Evolutionary conservation across 2,329 filamentous ascomycete species (phyloP), one percentile per base, ranked within the genome.

Genomic region (Aspergillus hiratsukae): DNA sequence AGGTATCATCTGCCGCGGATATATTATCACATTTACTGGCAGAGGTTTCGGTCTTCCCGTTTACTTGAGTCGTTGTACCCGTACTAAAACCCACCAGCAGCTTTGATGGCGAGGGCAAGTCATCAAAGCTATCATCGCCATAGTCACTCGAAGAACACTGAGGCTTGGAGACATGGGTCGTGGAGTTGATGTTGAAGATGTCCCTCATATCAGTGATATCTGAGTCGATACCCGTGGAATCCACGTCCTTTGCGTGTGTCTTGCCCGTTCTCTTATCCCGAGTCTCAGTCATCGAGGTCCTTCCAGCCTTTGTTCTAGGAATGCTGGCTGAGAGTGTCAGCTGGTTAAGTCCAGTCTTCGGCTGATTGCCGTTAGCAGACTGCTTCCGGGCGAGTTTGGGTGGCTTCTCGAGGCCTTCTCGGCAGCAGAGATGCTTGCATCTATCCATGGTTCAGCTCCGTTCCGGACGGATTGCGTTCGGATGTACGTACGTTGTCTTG

Each of bases 371-470:
- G 4, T 51, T 50, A 9, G 40, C 17, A 21, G 54, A 25, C 35
- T 61, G 61, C 56, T 64, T 72, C 49, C 68, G 71, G 40, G 52
- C 65, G 17, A 74, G 57, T 68, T 79, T 78, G 46, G 82, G 76
- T 56, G 83, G 86, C 59, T 85, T 89, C 37, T 89, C 84, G 19
- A 89, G 67, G 0, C 89, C 89, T 58, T 89, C 84, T 25, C 81
- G 81, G 65, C 89, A 93, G 65, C 89, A 93, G 37, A 81, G 72
- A 64, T 93, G 89, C 62, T 85, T 89, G 71, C 89, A 92, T 9
- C 76, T 79, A 35, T 55, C 35, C 72, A 57, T 70, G 72, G 1
- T 64, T 46, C 21, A 46, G 43, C 11, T 23, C 10, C 11, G 23
- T n/a, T 1, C 17, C 3, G 10, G 21, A 23, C 11, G 4, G 21